Conservation (phyloP, 768 basidiomycete species). For the Leucogyrophana mollusca region DNA sequence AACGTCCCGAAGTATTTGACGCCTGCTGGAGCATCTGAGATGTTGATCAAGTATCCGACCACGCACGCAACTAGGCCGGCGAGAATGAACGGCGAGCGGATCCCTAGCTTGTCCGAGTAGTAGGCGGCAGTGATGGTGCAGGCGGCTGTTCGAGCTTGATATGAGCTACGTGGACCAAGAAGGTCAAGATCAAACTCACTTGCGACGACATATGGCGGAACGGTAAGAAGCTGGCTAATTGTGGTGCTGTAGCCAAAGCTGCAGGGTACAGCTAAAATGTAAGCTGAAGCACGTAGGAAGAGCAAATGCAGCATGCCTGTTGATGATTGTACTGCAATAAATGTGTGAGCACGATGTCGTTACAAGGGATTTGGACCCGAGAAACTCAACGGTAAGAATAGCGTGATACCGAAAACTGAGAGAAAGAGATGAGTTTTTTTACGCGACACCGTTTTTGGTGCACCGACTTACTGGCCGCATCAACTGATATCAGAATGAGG, state of each 20-base stretch:
- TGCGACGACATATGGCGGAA: slow-evolving; percentile 65
- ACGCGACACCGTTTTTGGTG: background rate
- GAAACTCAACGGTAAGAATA: slow-evolving; percentile 59
- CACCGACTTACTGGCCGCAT: slow-evolving; percentile 56
- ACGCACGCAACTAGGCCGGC: slow-evolving; percentile 47
- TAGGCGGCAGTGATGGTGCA: slow-evolving; percentile 48
- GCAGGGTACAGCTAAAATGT: background rate
- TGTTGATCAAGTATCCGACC: slow-evolving; percentile 60
- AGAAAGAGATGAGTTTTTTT: background rate
- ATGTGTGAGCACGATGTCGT: too few species aligned
- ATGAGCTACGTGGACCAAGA: background rate
- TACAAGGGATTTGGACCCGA: too few species aligned
- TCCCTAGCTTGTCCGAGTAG: slow-evolving; percentile 53
- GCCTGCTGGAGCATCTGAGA: slow-evolving; percentile 46
- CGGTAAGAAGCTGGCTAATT: slow-evolving; percentile 59
- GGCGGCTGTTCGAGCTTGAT: slow-evolving; percentile 38
- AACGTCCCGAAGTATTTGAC: slow-evolving; percentile 72
- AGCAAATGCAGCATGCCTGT: slow-evolving; percentile 37
- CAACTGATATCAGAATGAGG: slow-evolving; percentile 55
- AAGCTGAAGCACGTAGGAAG: too few species aligned
- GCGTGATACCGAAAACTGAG: slow-evolving; percentile 60
- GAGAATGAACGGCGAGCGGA: slow-evolving; percentile 57
- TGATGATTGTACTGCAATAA: slow-evolving; percentile 56
- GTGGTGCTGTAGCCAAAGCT: slow-evolving; percentile 60
- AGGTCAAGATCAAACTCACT: slow-evolving; percentile 34